Percentiles rank a stretch among this genome's conserved stretches.
Conservation (phyloP, 1,139 yeast genomes). For the Suhomyces guaymorum region DNA sequence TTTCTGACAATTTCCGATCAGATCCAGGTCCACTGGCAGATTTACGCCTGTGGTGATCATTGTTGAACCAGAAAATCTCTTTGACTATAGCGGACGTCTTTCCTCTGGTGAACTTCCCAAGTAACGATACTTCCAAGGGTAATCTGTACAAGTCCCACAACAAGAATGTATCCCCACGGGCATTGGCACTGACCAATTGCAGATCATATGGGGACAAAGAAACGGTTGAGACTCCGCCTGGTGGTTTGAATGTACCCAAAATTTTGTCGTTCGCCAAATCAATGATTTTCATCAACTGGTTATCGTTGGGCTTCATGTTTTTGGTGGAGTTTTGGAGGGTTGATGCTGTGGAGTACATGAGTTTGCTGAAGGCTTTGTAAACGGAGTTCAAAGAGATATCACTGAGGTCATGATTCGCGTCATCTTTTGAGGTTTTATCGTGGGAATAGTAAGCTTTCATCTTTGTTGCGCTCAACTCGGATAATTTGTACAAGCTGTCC, state of each 20-base stretch:
- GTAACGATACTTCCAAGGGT: conserved; percentile 51
- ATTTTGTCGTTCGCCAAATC: conserved; percentile 48
- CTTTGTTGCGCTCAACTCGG: conserved; percentile 50
- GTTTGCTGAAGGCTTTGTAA: conserved; percentile 31
- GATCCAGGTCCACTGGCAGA: too few species aligned
- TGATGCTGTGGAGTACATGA: conserved; percentile 40
- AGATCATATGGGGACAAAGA: conserved; percentile 66
- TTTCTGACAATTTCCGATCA: too few species aligned
- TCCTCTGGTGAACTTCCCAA: conserved; percentile 65
- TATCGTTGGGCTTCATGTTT: conserved; percentile 28
- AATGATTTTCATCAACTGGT: conserved; percentile 43
- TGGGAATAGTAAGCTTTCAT: conserved; percentile 39
- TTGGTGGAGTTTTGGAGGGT: conserved; percentile 31
- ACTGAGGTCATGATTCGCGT: conserved; percentile 10
- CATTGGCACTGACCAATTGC: conserved; percentile 55
- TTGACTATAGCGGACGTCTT: conserved; percentile 59
- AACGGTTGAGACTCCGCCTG: conserved; percentile 59
- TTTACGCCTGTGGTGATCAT: conserved; percentile 15
- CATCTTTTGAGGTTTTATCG: conserved; percentile 9
- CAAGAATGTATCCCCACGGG: conserved; percentile 62
- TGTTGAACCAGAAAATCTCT: conserved; percentile 56
- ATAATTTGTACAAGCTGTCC: conserved; percentile 52
- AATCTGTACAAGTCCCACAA: conserved; percentile 64
- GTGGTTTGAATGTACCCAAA: conserved; percentile 57
- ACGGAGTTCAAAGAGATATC: conserved; percentile 30